Conservation (phyloP, 2,329 filamentous ascomycete genomes). For the Fusarium metavorans region DNA sequence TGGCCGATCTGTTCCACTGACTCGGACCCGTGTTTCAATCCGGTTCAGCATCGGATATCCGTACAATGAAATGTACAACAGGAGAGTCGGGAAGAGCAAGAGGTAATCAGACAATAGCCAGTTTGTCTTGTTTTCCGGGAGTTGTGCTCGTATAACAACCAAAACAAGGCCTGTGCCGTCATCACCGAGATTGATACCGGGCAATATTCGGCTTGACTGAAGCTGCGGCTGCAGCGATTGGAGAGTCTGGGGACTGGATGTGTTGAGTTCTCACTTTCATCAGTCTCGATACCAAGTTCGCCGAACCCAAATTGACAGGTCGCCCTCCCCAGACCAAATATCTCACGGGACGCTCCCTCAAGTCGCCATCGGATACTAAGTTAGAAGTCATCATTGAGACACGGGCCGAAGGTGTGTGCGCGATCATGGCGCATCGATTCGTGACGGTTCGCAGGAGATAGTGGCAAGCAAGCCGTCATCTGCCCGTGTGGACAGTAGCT, state of each 20-base stretch:
- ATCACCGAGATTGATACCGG: not conserved
- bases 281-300: not conserved
- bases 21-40: constrained; percentile 11
- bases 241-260: not conserved
- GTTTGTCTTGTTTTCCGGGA: constrained; percentile 3
- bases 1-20: not conserved
- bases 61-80: constrained; percentile 16
- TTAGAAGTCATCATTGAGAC: constrained; percentile 10
- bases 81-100: not conserved
- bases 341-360: not conserved
- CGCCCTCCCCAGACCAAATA: not conserved
- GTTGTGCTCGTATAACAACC: constrained; percentile 9
- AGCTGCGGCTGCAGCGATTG: not conserved
- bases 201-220: not conserved
- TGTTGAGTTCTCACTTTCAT: not conserved
- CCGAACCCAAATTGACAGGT: not conserved
- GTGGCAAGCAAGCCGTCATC: constrained; percentile 2
- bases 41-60: not conserved
- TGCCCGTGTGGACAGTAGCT: not conserved
- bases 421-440: constrained; percentile 9
- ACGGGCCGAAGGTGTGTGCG: constrained; percentile 21
- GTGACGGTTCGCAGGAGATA: constrained; percentile 6
- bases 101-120: constrained; percentile 12
- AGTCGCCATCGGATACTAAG: constrained; percentile 3
- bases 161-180: not conserved